A percentile compares a stretch with the other conserved stretches of the same genome.
Conservation (phyloP, 495 filamentous ascomycete species). For the Baudoinia panamericana region DNA sequence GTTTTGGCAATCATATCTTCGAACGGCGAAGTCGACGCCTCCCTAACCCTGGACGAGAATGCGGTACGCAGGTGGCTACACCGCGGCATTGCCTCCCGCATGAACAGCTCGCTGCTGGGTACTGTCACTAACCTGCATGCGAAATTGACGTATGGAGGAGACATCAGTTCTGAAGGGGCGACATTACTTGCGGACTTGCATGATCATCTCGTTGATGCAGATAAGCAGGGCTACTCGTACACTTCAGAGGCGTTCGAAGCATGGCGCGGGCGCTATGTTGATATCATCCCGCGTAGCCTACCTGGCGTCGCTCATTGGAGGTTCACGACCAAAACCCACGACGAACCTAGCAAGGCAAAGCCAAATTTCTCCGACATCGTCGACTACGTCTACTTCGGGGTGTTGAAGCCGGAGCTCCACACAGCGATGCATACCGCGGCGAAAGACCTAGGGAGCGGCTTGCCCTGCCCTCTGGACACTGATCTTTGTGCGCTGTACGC, state of each 20-base stretch:
- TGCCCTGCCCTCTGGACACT: conserved; percentile 1
- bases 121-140: conserved; percentile 43
- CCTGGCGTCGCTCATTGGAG: conserved; percentile 29
- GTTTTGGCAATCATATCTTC: conserved; percentile 27
- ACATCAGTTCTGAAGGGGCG: conserved; percentile 41
- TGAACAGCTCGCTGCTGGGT: neutral
- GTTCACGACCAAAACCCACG: conserved; percentile 32
- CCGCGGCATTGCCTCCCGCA: neutral
- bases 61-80: neutral
- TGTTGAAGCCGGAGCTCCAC: conserved; percentile 41
- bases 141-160: conserved; percentile 51
- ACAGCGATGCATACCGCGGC: conserved; percentile 29
- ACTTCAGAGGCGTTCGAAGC: conserved; percentile 26
- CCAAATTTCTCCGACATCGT: conserved; percentile 44
- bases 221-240: conserved; percentile 66
- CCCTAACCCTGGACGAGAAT: neutral
- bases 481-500: conserved; percentile 13
- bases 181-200: conserved; percentile 55
- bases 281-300: neutral
- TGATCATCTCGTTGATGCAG: conserved; percentile 65
- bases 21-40: neutral
- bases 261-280: neutral
- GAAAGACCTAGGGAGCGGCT: conserved; percentile 29
- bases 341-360: conserved; percentile 29
- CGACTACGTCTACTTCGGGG: conserved; percentile 57